These are phyloP conservation scores for Tolypocladium tropicale DNA, from an alignment of 2,329 filamentous ascomycete genomes.

Conservation along the genomic window DNA sequence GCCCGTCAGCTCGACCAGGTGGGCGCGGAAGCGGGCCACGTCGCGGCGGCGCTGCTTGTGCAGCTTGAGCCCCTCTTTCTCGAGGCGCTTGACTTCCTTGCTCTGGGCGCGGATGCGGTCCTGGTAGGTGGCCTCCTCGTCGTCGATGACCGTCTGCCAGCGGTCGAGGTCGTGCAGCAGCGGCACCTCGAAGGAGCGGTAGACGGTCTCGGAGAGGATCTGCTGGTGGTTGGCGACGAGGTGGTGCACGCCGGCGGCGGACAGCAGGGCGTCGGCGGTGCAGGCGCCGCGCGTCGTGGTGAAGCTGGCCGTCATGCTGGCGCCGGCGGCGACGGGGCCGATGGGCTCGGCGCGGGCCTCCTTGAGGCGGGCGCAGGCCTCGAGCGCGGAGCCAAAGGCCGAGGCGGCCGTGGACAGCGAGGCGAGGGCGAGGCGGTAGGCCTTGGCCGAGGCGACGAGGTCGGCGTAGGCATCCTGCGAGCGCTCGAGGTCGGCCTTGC, in stretches of 20 bases:
- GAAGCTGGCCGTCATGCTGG: constrained; percentile 36
- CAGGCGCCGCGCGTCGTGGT: constrained; percentile 36
- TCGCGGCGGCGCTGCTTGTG: constrained; percentile 50
- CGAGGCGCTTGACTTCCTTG: constrained; percentile 51
- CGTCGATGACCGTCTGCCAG: constrained; percentile 53
- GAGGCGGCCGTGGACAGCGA: constrained; percentile 51
- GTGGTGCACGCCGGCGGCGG: constrained; percentile 55
- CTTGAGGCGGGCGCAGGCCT: constrained; percentile 58
- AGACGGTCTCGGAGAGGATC: constrained; percentile 59
- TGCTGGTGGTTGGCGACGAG: constrained; percentile 61
- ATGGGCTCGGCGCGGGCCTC: constrained; percentile 53
- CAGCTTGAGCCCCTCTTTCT: constrained; percentile 54
- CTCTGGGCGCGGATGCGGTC: constrained; percentile 42
- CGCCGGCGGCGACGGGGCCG: constrained; percentile 24
- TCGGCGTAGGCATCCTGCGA: constrained; percentile 54
- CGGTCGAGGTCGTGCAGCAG: constrained; percentile 59
- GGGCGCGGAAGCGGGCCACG: constrained; percentile 49
- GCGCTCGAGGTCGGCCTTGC: constrained; percentile 51
- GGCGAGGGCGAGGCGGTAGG: constrained; percentile 52
- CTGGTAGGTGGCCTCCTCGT: constrained; percentile 52
- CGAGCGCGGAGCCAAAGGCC: constrained; percentile 53
- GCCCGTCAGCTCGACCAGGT: constrained; percentile 52
- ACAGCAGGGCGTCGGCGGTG: constrained; percentile 53
- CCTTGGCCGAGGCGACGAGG: constrained; percentile 50
- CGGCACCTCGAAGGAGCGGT: constrained; percentile 57